Percentiles rank a stretch among this genome's conserved stretches.
Conservation (phyloP, 1,284 basidiomycete genomes). For the Fereydounia khargensis region DNA sequence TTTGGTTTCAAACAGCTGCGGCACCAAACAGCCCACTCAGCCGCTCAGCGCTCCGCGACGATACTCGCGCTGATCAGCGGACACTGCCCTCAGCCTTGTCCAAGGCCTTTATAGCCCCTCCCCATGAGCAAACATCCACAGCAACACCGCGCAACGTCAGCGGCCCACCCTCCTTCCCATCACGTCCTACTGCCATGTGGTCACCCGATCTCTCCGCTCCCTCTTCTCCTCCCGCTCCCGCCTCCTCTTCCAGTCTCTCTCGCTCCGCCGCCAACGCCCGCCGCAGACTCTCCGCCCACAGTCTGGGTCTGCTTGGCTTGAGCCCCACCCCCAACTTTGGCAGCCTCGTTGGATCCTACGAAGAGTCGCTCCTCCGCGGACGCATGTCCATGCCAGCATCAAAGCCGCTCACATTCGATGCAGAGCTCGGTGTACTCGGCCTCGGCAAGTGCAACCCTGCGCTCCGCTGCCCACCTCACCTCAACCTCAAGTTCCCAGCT, state of each 20-base stretch:
- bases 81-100: too few species aligned
- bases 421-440: constrained; percentile 56
- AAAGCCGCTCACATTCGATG: constrained; percentile 54
- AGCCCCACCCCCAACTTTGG: constrained; percentile 29
- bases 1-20: too few species aligned
- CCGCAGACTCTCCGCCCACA: constrained; percentile 17
- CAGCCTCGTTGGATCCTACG: constrained; percentile 57
- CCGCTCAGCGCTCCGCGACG: constrained; percentile 14
- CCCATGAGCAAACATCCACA: neutral
- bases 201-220: constrained; percentile 3
- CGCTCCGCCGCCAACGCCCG: constrained; percentile 15
- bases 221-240: constrained; percentile 2
- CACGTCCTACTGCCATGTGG: constrained; percentile 1
- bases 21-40: constrained; percentile 33
- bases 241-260: constrained; percentile 10
- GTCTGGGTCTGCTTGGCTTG: constrained; percentile 7
- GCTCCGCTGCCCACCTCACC: constrained; percentile 54
- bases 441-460: constrained; percentile 30
- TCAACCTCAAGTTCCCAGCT: constrained; percentile 55
- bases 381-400: constrained; percentile 54
- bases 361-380: constrained; percentile 57
- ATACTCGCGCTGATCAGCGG: neutral
- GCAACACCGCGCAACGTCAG: constrained; percentile 14
- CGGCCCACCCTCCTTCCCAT: constrained; percentile 9
- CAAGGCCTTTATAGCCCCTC: neutral